Percentiles rank a stretch among this genome's conserved stretches.
Evolutionary conservation across 2,329 filamentous ascomycete genomes (phyloP).

Genomic region (Neofusicoccum laricinum): DNA sequence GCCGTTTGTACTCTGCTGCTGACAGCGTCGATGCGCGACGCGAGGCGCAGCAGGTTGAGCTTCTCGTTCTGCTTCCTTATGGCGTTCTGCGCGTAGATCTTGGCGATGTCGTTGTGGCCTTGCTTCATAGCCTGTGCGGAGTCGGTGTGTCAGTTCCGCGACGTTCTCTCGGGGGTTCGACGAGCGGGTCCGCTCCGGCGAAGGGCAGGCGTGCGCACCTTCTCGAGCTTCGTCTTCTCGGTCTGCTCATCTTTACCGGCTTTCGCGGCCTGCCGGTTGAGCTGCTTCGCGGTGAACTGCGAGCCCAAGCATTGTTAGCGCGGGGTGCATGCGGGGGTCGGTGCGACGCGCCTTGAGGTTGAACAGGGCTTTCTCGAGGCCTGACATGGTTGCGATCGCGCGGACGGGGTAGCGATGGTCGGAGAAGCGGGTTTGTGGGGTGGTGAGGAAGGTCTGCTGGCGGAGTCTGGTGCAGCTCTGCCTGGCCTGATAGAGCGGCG

Average conservation of each 20-base stretch:
- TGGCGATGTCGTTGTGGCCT: conserved; percentile 59
- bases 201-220: conserved; percentile 36
- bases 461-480: conserved; percentile 6
- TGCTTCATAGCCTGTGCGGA: conserved; percentile 54
- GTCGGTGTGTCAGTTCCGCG: background rate
- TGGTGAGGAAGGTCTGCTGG: background rate
- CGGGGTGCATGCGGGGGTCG: conserved; percentile 4
- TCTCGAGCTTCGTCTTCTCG: conserved; percentile 62
- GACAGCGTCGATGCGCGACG: conserved; percentile 59
- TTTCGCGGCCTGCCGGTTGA: conserved; percentile 61
- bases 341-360: conserved; percentile 53
- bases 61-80: conserved; percentile 64
- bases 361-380: conserved; percentile 61
- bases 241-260: conserved; percentile 59
- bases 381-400: conserved; percentile 49
- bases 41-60: conserved; percentile 56
- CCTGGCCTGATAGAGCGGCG: background rate
- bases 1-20: conserved; percentile 60
- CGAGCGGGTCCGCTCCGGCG: too few relatives aligned
- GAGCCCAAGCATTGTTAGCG: conserved; percentile 23
- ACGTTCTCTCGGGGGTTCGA: background rate
- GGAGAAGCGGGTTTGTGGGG: background rate
- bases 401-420: background rate
- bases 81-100: conserved; percentile 62
- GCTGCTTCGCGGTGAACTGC: conserved; percentile 62